Base-by-base conservation (phyloP, 2,329 filamentous ascomycete species). In the Myriosclerotinia duriaeana region DNA sequence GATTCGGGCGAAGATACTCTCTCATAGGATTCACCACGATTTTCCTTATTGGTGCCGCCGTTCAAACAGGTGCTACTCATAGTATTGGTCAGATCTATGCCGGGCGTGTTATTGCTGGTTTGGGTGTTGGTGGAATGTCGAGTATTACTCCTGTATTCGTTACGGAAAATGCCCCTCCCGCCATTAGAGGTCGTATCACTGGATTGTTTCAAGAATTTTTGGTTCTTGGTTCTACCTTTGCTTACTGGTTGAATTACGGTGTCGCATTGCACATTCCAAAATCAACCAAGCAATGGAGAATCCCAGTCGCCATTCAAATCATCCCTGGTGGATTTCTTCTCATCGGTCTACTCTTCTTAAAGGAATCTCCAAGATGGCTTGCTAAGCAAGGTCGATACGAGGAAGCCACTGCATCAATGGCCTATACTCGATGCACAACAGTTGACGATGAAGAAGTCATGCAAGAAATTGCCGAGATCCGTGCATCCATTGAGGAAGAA, bases 401-500 rank as follows among this genome's bases (percentile, higher is more conserved):
- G 67, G 74, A 87, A 73, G 89, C 87, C 8, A 78, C 82, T 20
- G 71, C 77, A 3, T 81, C 79, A 64, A 82, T 92, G 70, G 79
- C 82, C 0, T 80, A 79, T 26, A 79, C 92, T 22, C 87, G 89
- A 52, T 77, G 85, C 36, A 83, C 90, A 38, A 73, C 85, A 15
- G 67, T 64, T 80, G 88, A 73, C 80, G 85, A 22, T 89, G 89
- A 72, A 20, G 72, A 74, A 9, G 79, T 92, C 12, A 72, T 83
- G 0, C 76, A 80, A 4, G 88, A 93, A 75, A 84, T 90, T 66
- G 80, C 80, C 62, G 83, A 81, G 66, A 92, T 93, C 75, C 84
- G 85, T 69, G 80, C 81, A 26, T 83, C 88, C 34, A 85, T 91
- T 69, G 85, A 90, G 69, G 85, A 89, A 22, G 90, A 93, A 75